Evolutionary conservation across 768 basidiomycete genomes (phyloP), one percentile per base, ranked within the genome.

Genomic region (Gymnopilus dilepis): DNA sequence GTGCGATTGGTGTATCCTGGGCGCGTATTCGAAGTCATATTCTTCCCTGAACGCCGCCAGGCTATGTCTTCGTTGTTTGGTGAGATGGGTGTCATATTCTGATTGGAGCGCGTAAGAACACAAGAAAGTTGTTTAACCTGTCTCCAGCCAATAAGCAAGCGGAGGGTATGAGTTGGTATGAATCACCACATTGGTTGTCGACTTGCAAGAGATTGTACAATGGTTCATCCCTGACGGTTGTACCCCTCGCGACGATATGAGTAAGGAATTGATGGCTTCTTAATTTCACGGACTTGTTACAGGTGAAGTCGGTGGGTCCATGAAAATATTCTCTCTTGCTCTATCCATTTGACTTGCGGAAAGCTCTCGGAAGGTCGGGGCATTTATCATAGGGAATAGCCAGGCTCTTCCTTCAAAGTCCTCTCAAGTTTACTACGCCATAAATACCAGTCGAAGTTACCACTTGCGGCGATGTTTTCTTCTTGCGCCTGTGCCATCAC

Each of bases 221-320:
- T 37, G 15, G 9, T 12, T 28, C 22, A 50, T 4, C 47, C 47
- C 47, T 50, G 47, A 50, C 47, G 28, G 3, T 19, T 31, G 3
- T n/a, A 31, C 47, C 47, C 47, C 28, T 50, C 47, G 47, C 47
- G 17, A 50, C 47, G 26, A 31, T 30, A 48, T 31, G 47, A 48
- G 15, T 48, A 15, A 48, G 26, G 47, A 50, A 50, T 28, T 50
- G 47, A 50, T 50, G 47, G 47, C 15, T 50, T 50, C 30, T 50
- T 50, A 12, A 50, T 50, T 50, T 50, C 28, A 17, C 28, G 28
- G 8, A 50, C n/a, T 11, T 19, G 47, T 28, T 47, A 47, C 45
- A 47, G 45, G 43, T 3, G 43, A 26, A 45, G 11, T 4, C 22
- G 24, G 45, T 50, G 47, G 47, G 47, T 50, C 26, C 30, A 50